Base-by-base conservation (phyloP, 768 basidiomycete species). In the Lentinula edodes region DNA sequence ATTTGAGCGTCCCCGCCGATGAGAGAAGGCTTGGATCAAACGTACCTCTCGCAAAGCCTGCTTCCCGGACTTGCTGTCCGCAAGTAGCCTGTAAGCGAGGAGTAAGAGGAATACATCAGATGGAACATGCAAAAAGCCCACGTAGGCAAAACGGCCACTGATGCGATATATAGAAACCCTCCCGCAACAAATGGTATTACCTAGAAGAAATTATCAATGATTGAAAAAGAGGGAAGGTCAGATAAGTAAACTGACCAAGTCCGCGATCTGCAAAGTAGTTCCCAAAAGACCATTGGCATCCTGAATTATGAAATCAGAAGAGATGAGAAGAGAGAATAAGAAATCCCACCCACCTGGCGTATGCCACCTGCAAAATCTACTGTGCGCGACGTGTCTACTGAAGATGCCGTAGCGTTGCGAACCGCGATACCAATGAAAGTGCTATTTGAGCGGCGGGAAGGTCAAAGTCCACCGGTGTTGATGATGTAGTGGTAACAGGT, bases 91-190 rank as follows among this genome's bases (percentile, higher is more conserved):
- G 67, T 50, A 65, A 64, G 60, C 63, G 64, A 60, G 43, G 66
- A 53, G 28, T 56, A 45, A 64, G 61, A 63, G 48, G 65, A 54
- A 6, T 5, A 23, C 50, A 34, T 39, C 34, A 35, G 39, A 46
- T 18, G 36, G 36, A 50, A 46, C 23, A 42, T 32, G 15, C 32
- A 36, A 38, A 52, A 59, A 59, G 23, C 54, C 63, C 81, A 93
- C 91, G 90, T 91, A 67, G 93, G 93, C 62, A 95, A 76, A 63
- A 95, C 93, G 52, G 93, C 92, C 61, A 95, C 94, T 35, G 91
- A 91, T 32, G 93, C 94, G 69, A 96, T 95, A 74, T 95, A 95
- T 68, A 96, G 76, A 77, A 95, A 97, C 16, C 93, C 93, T 65
- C 92, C 92, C 38, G 92, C 91, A 50, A 93, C 91, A 70, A 91